These are phyloP conservation scores for Exophiala phaeomuriformis DNA, from an alignment of 2,329 filamentous ascomycete genomes.

Conservation along the genomic window DNA sequence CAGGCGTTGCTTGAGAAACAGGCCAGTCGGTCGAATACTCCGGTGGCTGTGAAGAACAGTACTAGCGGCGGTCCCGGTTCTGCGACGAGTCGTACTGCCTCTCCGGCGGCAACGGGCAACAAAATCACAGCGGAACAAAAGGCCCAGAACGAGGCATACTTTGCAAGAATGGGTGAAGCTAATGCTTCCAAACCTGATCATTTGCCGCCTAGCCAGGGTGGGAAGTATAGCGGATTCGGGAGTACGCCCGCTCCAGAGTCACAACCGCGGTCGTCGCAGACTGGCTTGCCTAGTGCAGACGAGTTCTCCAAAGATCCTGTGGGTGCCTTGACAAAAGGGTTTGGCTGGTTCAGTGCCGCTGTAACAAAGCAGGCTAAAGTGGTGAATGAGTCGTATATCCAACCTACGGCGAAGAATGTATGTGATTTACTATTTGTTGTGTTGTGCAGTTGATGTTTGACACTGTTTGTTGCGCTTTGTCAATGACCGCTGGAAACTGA, in stretches of 20 bases:
- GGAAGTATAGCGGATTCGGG: conserved; percentile 87
- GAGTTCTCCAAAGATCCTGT: conserved; percentile 89
- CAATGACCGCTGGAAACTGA: neutral
- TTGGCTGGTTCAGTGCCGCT: conserved; percentile 86
- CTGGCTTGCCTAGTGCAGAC: conserved; percentile 60
- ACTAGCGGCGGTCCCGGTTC: conserved; percentile 17
- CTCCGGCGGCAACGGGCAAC: conserved; percentile 26
- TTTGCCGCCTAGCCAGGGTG: conserved; percentile 79
- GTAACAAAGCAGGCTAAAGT: conserved; percentile 86
- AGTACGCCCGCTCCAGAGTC: conserved; percentile 54
- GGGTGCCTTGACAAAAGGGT: conserved; percentile 79
- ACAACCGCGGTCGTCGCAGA: conserved; percentile 25
- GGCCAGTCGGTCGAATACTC: conserved; percentile 35
- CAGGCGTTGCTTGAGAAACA: conserved; percentile 33
- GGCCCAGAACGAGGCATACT: conserved; percentile 75
- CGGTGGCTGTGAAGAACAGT: conserved; percentile 27
- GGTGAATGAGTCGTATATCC: conserved; percentile 84
- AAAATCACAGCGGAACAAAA: conserved; percentile 47
- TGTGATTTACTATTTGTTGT: conserved; percentile 24
- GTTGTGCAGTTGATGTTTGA: neutral
- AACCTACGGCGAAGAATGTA: conserved; percentile 85
- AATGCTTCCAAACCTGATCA: conserved; percentile 69
- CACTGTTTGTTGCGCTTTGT: neutral
- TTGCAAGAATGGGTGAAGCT: conserved; percentile 72
- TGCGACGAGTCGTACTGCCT: conserved; percentile 24